Conservation (phyloP, 225 moss, liverwort and hornwort species). For the Marchantia polymorpha region DNA sequence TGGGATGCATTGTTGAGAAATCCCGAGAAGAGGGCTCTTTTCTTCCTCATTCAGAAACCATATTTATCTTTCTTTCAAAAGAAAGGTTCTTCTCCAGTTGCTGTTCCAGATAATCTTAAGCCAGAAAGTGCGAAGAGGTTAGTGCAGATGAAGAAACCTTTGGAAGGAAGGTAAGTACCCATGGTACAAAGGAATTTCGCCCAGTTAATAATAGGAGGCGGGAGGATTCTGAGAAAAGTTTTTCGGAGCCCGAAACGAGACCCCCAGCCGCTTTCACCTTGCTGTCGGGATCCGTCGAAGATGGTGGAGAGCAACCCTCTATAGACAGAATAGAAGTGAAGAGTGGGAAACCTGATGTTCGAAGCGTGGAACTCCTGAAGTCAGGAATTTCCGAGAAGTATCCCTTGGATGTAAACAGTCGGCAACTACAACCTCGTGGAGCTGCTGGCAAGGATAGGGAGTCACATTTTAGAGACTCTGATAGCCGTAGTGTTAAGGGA, state of each 20-base stretch:
- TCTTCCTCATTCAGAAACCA: conserved; percentile 51
- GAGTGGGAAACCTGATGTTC: background rate
- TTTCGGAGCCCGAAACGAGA: background rate
- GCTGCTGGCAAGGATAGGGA: background rate
- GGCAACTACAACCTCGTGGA: background rate
- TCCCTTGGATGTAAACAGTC: background rate
- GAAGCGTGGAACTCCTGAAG: background rate
- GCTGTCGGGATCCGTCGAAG: background rate
- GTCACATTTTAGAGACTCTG: background rate
- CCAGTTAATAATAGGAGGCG: background rate
- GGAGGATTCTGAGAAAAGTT: background rate
- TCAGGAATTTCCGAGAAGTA: background rate
- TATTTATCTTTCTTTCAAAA: conserved; percentile 43
- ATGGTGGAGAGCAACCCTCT: background rate
- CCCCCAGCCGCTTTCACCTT: background rate
- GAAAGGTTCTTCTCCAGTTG: conserved; percentile 1
- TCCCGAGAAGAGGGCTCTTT: conserved; percentile 48
- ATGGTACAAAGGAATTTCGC: background rate
- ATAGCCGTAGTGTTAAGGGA: background rate
- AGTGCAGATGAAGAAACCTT: background rate
- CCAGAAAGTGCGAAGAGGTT: background rate
- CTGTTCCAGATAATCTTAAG: background rate
- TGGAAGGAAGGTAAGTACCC: background rate
- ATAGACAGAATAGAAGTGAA: background rate
- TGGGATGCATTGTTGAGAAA: conserved; percentile 81